Conservation (phyloP, 1,139 yeast species). For the Scheffersomyces stambukii region DNA sequence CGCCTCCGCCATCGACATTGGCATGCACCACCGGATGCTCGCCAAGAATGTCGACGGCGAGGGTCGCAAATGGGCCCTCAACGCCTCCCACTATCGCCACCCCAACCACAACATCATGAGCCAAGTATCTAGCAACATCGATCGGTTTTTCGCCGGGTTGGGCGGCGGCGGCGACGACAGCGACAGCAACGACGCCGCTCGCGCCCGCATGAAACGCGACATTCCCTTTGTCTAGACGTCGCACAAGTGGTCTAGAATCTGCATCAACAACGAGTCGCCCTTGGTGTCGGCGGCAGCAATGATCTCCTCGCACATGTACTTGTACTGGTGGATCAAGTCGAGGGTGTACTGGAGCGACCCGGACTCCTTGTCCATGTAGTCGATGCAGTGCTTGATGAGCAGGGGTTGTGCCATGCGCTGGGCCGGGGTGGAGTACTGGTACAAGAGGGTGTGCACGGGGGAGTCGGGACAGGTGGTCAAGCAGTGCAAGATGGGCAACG, state of each 20-base stretch:
- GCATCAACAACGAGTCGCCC: constrained; percentile 5
- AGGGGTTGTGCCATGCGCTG: constrained; percentile 15
- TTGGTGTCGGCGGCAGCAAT: background rate
- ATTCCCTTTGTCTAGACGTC: constrained; percentile 4
- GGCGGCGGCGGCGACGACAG: background rate
- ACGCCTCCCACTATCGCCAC: no score
- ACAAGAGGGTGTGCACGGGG: constrained; percentile 24
- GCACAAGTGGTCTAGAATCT: constrained; percentile 8
- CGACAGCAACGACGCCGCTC: constrained; percentile 1
- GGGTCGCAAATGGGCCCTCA: no score
- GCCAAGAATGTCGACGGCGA: constrained; percentile 7
- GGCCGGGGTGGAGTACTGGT: constrained; percentile 12
- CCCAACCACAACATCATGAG: no score
- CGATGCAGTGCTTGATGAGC: constrained; percentile 18
- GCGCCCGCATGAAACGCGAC: background rate
- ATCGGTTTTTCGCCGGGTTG: no score
- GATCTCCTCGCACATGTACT: constrained; percentile 3
- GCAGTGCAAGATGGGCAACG: constrained; percentile 76
- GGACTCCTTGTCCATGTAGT: constrained; percentile 15
- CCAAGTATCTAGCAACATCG: no score
- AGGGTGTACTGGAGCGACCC: constrained; percentile 7
- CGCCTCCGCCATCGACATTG: background rate
- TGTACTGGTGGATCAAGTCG: constrained; percentile 5
- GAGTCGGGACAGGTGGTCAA: constrained; percentile 12
- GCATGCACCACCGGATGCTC: background rate